Evolutionary conservation across 2,329 filamentous ascomycete genomes (phyloP), one percentile per base, ranked within the genome.

Genomic region (Cladosporium sp.): DNA sequence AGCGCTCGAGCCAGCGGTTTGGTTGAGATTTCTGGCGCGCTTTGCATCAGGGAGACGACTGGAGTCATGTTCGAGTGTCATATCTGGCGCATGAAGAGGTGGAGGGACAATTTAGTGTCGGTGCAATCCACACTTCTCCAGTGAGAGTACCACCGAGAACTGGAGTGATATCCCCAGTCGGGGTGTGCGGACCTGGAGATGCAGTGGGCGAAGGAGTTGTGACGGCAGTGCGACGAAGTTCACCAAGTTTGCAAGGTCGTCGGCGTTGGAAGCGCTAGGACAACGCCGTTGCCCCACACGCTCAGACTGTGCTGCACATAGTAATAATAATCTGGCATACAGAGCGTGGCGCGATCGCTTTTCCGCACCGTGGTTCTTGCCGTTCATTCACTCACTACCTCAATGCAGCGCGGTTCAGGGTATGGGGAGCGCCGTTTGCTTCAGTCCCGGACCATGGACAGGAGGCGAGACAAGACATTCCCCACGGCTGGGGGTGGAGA

Each of bases 91-190:
- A 23, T 62, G 61, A 63, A 31, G 61, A 56, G 44, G 61, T 63
- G 61, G 61, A 63, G 61, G 61, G n/a, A 46, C 61, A 63, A 35
- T 63, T 63, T 63, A 63, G 61, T 29, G 33, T 63, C 61, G 61
- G 61, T 63, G 50, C 14, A 31, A 63, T 63, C 61, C 61, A 49
- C 61, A 63, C 61, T 63, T 62, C 50, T 56, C 61, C 50, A 46
- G 50, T 14, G 33, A 18, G 35, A 63, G 11, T 63, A 63, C 16
- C 23, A 53, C 61, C 61, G 61, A 63, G 61, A 63, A 37, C 56
- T 63, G 61, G 61, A 63, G 61, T 59, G 28, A 33, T 55, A 33
- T 55, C 61, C 37, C 61, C 31, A 46, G 61, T 63, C 29, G 59
- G 46, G 35, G 61, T 23, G 23, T 23, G 50, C 56, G 61, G 61